Conservation (phyloP, 176 grass and related monocot genomes). For the Oryza nivara region DNA sequence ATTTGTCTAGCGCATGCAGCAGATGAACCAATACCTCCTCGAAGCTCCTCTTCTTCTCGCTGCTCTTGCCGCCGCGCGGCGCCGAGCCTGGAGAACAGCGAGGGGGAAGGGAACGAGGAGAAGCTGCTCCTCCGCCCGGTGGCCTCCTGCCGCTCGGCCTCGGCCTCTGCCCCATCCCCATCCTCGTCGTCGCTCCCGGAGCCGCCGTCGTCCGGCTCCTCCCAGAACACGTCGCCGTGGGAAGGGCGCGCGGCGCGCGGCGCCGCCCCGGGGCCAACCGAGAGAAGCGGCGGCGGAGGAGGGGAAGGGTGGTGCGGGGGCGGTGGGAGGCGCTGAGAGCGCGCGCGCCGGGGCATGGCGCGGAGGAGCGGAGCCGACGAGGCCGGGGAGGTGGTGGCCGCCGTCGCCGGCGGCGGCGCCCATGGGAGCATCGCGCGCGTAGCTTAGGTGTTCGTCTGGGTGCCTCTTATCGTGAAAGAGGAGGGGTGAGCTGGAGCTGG, state of each 20-base stretch:
- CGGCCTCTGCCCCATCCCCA: not conserved
- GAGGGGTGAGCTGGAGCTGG: not conserved
- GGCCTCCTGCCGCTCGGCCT: not conserved
- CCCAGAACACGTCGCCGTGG: constrained; percentile 57
- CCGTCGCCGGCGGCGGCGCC: constrained; percentile 2
- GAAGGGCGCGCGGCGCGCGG: not conserved
- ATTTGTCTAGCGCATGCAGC: not conserved
- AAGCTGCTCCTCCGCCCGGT: not conserved
- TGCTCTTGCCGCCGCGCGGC: constrained; percentile 40
- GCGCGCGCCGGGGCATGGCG: not conserved
- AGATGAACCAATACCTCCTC: constrained; percentile 29
- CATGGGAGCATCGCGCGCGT: constrained; percentile 30
- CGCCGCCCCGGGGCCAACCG: not conserved
- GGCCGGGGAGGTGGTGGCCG: not conserved
- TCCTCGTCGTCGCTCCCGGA: constrained; percentile 59
- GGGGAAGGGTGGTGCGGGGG: not conserved
- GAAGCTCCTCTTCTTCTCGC: constrained; percentile 37
- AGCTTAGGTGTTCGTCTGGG: not conserved
- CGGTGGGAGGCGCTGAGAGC: not conserved
- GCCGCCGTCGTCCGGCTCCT: constrained; percentile 73
- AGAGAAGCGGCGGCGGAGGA: not conserved
- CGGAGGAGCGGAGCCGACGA: constrained; percentile 19
- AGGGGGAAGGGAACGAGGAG: not conserved
- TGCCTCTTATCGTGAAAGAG: not conserved
- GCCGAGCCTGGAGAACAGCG: constrained; percentile 25